A percentile compares a stretch with the other conserved stretches of the same genome.
Evolutionary conservation across 768 basidiomycete species (phyloP).

Genomic region (Serpula lacrymans): DNA sequence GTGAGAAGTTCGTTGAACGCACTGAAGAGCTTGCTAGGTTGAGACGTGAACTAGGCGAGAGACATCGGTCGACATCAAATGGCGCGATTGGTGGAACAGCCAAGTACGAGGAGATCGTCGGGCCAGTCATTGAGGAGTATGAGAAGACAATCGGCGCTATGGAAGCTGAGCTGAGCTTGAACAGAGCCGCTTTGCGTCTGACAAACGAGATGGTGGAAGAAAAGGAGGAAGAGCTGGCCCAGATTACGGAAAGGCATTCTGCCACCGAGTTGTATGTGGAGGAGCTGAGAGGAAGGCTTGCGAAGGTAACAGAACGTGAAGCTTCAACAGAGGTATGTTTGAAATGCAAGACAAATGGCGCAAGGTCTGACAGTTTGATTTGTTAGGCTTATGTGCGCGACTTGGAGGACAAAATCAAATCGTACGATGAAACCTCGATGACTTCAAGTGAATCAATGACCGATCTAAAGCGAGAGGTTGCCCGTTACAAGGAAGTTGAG

Average conservation of each 20-base stretch:
- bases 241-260: conserved; percentile 64
- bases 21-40: conserved; percentile 84
- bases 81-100: conserved; percentile 67
- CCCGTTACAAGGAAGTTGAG: conserved; percentile 74
- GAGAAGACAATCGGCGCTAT: conserved; percentile 95
- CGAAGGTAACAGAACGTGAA: conserved; percentile 85
- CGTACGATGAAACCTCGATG: conserved; percentile 75
- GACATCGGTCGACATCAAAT: conserved; percentile 53
- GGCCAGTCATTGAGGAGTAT: conserved; percentile 97
- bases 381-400: conserved; percentile 87
- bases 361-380: not conserved
- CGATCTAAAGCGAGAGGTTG: conserved; percentile 82
- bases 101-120: conserved; percentile 90
- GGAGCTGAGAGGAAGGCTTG: conserved; percentile 76
- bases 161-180: conserved; percentile 88
- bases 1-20: conserved; percentile 82
- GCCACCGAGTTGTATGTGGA: conserved; percentile 85
- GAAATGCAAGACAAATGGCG: too few species aligned
- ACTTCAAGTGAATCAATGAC: conserved; percentile 74
- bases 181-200: conserved; percentile 80
- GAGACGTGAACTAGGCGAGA: conserved; percentile 74
- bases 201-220: conserved; percentile 93
- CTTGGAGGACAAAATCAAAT: conserved; percentile 87
- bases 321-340: conserved; percentile 80
- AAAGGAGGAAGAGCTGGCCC: conserved; percentile 76